These are phyloP conservation scores for Populus euphratica DNA, from an alignment of 345 rosid species.

Conservation along the genomic window DNA sequence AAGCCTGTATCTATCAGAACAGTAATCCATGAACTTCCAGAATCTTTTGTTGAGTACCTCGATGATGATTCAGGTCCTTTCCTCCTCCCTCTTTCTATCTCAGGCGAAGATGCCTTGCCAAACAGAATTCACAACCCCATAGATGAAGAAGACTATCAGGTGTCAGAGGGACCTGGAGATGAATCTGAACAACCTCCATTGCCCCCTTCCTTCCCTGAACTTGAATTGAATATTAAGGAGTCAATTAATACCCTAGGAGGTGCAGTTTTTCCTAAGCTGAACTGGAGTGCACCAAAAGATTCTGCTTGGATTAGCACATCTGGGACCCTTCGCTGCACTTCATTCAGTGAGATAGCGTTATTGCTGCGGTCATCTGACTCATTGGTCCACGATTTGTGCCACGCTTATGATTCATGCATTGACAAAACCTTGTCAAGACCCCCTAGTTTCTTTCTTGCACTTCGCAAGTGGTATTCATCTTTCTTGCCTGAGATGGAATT, in stretches of 20 bases:
- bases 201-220: conserved; percentile 66
- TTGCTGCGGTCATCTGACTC: conserved; percentile 75
- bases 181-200: conserved; percentile 46
- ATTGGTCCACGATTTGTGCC: conserved; percentile 62
- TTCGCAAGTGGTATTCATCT: conserved; percentile 69
- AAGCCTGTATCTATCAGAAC: conserved; percentile 62
- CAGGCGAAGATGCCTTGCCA: conserved; percentile 69
- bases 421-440: conserved; percentile 54
- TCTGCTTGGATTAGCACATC: conserved; percentile 81
- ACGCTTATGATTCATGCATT: conserved; percentile 68
- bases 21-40: conserved; percentile 65
- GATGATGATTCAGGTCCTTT: conserved; percentile 72
- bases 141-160: conserved; percentile 64
- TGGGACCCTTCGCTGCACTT: conserved; percentile 61
- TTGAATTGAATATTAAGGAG: conserved; percentile 43
- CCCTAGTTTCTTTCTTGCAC: conserved; percentile 62
- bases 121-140: conserved; percentile 60
- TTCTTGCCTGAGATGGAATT: conserved; percentile 73
- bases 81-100: conserved; percentile 58
- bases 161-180: conserved; percentile 60
- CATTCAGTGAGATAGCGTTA: conserved; percentile 59
- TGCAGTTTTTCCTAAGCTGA: conserved; percentile 66
- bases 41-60: conserved; percentile 66
- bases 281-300: conserved; percentile 94
- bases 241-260: conserved; percentile 72